Percentiles rank a stretch among this genome's conserved stretches.
These are phyloP conservation scores for Leptomonas pyrrhocoris DNA, from an alignment of 208 protist species.

Conservation along the genomic window DNA sequence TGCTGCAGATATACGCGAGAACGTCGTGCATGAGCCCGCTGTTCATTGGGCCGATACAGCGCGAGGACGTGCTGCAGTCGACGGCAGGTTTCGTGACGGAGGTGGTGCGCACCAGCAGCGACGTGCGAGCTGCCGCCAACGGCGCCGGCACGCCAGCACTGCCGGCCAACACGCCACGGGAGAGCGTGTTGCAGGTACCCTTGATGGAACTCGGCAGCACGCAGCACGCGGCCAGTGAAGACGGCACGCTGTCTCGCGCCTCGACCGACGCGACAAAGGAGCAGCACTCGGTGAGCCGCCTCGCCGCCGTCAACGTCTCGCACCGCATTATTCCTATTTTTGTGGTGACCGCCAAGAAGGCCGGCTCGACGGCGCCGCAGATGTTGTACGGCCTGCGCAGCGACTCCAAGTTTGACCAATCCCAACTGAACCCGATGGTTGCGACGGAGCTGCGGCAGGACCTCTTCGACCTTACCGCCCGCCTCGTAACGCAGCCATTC, in stretches of 20 bases:
- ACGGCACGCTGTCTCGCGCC: neutral
- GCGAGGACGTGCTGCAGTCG: conserved; percentile 39
- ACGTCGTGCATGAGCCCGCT: conserved; percentile 26
- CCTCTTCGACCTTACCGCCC: conserved; percentile 44
- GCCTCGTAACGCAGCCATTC: conserved; percentile 21
- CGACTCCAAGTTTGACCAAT: neutral
- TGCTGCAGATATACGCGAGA: conserved; percentile 52
- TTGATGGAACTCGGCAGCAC: neutral
- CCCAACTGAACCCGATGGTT: neutral
- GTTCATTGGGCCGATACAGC: conserved; percentile 32
- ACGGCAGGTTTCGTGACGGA: conserved; percentile 7
- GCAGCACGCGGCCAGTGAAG: neutral
- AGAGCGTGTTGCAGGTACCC: neutral
- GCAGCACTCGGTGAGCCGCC: neutral
- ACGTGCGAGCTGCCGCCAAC: neutral
- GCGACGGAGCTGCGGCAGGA: conserved; percentile 26
- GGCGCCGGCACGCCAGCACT: neutral
- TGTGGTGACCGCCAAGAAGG: conserved; percentile 6
- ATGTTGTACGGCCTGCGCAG: conserved; percentile 1
- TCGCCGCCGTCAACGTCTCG: neutral
- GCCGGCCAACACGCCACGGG: neutral
- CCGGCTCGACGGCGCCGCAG: neutral
- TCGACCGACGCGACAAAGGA: neutral
- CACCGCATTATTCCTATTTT: conserved; percentile 11
- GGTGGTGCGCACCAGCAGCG: neutral